These are phyloP conservation scores for Acorus calamus DNA, from an alignment of 106 monocot genomes.

Conservation along the genomic window DNA sequence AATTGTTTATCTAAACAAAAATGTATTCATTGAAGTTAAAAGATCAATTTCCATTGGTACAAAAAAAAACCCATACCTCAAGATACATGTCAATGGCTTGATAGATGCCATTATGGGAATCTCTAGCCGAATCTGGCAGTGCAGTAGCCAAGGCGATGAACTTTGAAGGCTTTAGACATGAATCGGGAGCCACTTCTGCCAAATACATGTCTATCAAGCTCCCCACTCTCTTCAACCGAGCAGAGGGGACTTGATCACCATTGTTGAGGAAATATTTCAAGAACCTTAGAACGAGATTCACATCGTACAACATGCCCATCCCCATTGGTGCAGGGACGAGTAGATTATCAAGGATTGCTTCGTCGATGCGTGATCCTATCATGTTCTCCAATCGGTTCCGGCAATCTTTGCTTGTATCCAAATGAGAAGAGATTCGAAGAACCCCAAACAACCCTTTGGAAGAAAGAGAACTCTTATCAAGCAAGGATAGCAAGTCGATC, in stretches of 20 bases:
- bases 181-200: conserved; percentile 88
- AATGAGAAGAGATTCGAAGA: conserved; percentile 37
- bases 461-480: conserved; percentile 41
- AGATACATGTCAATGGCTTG: conserved; percentile 77
- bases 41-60: too few species aligned
- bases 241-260: conserved; percentile 6
- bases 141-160: conserved; percentile 41
- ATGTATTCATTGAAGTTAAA: too few species aligned
- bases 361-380: conserved; percentile 63
- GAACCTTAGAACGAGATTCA: conserved; percentile 56
- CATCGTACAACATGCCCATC: conserved; percentile 56
- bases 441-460: conserved; percentile 65
- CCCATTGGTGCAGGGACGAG: conserved; percentile 40
- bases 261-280: conserved; percentile 43
- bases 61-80: conserved; percentile 28
- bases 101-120: conserved; percentile 62
- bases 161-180: conserved; percentile 47
- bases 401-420: conserved; percentile 23
- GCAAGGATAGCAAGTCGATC: conserved; percentile 42
- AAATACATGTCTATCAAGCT: conserved; percentile 69
- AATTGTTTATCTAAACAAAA: too few species aligned
- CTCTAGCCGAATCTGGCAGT: conserved; percentile 63
- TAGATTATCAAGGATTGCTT: conserved; percentile 61
- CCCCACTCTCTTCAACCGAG: conserved; percentile 54
- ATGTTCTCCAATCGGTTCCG: conserved; percentile 50